A percentile compares a stretch with the other conserved stretches of the same genome.
Evolutionary conservation across 345 rosid species (phyloP).

Genomic region (Reutealis trisperma): DNA sequence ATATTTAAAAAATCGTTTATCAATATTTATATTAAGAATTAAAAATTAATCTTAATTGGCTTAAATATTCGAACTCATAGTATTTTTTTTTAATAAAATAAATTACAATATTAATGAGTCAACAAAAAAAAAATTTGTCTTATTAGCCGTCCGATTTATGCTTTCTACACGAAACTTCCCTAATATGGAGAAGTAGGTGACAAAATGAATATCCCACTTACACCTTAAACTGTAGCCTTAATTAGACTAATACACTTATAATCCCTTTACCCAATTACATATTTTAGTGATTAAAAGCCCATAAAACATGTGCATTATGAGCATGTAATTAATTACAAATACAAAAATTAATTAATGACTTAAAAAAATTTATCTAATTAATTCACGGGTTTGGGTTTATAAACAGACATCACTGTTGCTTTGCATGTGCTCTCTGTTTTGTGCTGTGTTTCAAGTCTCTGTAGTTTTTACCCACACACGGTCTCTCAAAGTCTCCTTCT

Average conservation of each 20-base stretch:
- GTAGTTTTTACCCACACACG: neutral
- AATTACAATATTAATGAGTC: neutral
- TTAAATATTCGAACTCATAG: no score
- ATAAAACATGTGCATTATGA: slow-evolving; percentile 10
- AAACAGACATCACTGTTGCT: slow-evolving; percentile 45
- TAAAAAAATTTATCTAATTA: neutral
- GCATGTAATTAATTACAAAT: slow-evolving; percentile 8
- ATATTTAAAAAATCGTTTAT: no score
- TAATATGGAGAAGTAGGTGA: neutral
- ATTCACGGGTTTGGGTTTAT: slow-evolving; percentile 10
- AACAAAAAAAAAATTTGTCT: neutral
- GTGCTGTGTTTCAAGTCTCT: neutral
- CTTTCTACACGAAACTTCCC: neutral
- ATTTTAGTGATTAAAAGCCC: neutral
- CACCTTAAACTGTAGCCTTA: neutral
- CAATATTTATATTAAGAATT: no score
- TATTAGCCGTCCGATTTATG: neutral
- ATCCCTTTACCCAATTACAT: neutral
- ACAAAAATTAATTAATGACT: slow-evolving; percentile 23
- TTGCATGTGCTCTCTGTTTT: slow-evolving; percentile 49
- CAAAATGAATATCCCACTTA: neutral
- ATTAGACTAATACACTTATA: slow-evolving; percentile 10
- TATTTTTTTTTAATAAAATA: no score
- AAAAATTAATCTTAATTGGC: no score
- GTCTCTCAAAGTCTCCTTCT: slow-evolving; percentile 11